Evolutionary conservation across 2,329 filamentous ascomycete genomes (phyloP).

Genomic region (Fusarium penzigii): DNA sequence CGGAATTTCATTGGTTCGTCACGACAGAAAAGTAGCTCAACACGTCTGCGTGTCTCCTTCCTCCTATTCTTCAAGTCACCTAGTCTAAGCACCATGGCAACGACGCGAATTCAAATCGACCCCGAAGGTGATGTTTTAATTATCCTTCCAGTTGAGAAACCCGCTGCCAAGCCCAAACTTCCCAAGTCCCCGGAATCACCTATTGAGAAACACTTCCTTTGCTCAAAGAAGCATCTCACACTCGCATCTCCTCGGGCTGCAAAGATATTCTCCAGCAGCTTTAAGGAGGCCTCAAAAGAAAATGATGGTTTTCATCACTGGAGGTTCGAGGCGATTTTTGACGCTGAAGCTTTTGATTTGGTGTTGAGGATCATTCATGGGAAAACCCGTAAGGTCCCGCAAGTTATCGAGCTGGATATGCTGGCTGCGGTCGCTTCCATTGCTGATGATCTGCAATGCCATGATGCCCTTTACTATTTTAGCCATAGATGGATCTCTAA

Average conservation of each 20-base stretch:
- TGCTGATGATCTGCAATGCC: conserved; percentile 21
- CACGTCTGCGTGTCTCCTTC: no score
- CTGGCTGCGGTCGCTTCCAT: conserved; percentile 15
- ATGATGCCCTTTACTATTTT: conserved; percentile 13
- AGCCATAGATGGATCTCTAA: neutral
- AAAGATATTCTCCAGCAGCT: neutral
- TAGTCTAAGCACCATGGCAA: no score
- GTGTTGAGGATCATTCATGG: conserved; percentile 20
- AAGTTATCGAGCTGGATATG: neutral
- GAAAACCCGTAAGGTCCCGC: conserved; percentile 7
- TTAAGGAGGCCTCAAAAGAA: neutral
- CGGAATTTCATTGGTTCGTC: no score
- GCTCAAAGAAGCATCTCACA: conserved; percentile 2
- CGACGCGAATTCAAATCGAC: no score
- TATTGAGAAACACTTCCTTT: neutral
- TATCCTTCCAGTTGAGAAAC: no score
- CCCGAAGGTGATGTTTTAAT: no score
- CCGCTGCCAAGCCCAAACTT: no score
- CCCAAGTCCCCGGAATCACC: no score
- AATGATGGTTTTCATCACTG: conserved; percentile 11
- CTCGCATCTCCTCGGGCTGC: neutral
- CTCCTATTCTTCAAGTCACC: no score
- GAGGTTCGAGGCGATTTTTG: conserved; percentile 17
- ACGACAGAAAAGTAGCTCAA: no score
- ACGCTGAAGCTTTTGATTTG: conserved; percentile 15